Evolutionary conservation across 73 alveolate genomes (phyloP).

Genomic region (Paramecium primaurelia): DNA sequence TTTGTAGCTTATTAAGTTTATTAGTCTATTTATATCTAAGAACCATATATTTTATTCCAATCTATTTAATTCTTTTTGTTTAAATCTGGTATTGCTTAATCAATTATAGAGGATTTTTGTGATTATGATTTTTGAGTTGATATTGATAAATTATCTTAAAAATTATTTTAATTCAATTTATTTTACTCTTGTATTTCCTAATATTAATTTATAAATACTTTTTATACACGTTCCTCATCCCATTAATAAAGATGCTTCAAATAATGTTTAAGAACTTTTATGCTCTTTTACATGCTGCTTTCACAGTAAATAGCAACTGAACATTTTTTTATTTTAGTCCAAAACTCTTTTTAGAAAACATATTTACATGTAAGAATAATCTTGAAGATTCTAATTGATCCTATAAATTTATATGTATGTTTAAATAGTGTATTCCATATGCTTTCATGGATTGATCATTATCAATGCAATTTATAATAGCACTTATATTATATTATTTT

Average conservation of each 20-base stretch:
- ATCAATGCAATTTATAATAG: conserved; percentile 4
- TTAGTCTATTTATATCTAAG: background rate
- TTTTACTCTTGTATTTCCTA: background rate
- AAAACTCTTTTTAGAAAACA: background rate
- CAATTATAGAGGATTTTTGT: background rate
- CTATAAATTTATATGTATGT: background rate
- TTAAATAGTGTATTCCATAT: background rate
- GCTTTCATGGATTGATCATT: background rate
- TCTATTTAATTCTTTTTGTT: background rate
- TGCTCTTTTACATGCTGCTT: background rate
- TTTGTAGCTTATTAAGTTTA: background rate
- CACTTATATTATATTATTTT: background rate
- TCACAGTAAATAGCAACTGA: conserved; percentile 28
- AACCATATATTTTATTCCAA: background rate
- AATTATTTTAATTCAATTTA: background rate
- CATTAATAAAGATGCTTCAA: background rate
- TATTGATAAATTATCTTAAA: background rate
- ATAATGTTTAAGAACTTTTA: background rate
- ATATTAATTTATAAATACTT: background rate
- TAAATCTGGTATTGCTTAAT: background rate
- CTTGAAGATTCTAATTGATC: background rate
- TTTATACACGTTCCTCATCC: background rate
- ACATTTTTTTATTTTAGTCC: conserved; percentile 10
- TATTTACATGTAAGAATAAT: conserved; percentile 8
- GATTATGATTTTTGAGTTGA: background rate